Evolutionary conservation across 169 alveolate species (phyloP).

Genomic region (Condylostoma magnum): DNA sequence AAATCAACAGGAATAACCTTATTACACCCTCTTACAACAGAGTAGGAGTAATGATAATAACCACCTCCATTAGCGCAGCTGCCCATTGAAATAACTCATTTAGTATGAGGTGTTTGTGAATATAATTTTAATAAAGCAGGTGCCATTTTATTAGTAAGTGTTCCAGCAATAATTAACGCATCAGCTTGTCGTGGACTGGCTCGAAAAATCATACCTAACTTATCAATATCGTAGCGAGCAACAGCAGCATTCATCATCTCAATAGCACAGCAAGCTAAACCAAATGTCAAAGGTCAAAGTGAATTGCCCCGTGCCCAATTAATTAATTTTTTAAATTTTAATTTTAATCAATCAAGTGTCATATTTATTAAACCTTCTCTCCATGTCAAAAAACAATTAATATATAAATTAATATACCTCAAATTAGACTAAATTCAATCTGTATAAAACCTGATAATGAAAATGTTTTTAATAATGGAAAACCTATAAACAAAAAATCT

Average conservation of each 20-base stretch:
- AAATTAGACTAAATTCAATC: neutral
- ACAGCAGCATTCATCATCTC: conserved; percentile 33
- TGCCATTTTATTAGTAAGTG: conserved; percentile 27
- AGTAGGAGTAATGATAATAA: conserved; percentile 28
- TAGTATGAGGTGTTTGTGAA: conserved; percentile 8
- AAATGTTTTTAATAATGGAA: neutral
- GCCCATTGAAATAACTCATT: conserved; percentile 29
- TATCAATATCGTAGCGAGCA: conserved; percentile 22
- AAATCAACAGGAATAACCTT: conserved; percentile 15
- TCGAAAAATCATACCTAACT: conserved; percentile 18
- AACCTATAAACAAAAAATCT: neutral
- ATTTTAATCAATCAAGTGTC: conserved; percentile 7
- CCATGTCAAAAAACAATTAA: neutral
- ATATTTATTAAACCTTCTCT: neutral
- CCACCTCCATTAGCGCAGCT: conserved; percentile 33
- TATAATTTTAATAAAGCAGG: conserved; percentile 5
- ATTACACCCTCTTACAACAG: conserved; percentile 24
- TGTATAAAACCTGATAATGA: neutral
- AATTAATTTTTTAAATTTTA: neutral
- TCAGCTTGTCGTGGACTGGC: conserved; percentile 32
- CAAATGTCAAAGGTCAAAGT: conserved; percentile 25
- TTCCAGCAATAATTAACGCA: conserved; percentile 11
- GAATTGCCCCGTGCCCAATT: conserved; percentile 24
- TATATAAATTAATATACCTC: neutral
- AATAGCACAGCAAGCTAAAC: conserved; percentile 31